Evolutionary conservation across 768 basidiomycete genomes (phyloP), one percentile per base, ranked within the genome.

Genomic region (Termitomyces sp.): DNA sequence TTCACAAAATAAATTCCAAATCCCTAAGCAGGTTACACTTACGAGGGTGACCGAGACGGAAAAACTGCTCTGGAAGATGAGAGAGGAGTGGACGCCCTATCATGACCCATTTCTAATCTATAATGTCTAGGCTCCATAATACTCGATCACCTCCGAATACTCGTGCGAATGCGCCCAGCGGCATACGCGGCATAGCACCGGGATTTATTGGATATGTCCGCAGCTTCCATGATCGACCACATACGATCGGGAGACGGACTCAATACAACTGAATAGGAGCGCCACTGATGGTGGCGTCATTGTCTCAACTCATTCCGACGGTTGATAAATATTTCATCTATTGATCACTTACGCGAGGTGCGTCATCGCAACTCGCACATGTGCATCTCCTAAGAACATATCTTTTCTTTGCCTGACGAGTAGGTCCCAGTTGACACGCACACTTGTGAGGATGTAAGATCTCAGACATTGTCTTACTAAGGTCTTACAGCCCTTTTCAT

Each of bases 241-340:
- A 39, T 12, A 48, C 27, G 53, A 54, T 59, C 53, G 53, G 24
- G 42, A 43, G 6, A 20, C 24, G 37, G 46, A 46, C 26, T 32
- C 27, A 53, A 22, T 52, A 37, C 48, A 16, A 49, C 22, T 50
- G 18, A 57, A 60, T 61, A 46, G 59, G 56, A 60, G 59, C 59
- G 59, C 59, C 54, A 56, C 59, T 37, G n/a, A 43, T 42, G 42
- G 59, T 46, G 49, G 49, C 48, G 55, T 39, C 59, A 44, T 39
- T 60, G 53, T 60, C 59, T 59, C 53, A 59, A 10, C 39, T 16
- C 7, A 16, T 46, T 54, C 58, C 58, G 46, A 27, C 16, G 18
- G 7, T 12, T 16, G 34, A 46, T 20, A 26, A 39, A 20, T 26
- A n/a, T 8, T 10, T 54, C 3, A 34, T 44, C 14, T 18, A 18